Conservation (phyloP, 1,284 basidiomycete genomes). For the Ceratobasidium sp. region DNA sequence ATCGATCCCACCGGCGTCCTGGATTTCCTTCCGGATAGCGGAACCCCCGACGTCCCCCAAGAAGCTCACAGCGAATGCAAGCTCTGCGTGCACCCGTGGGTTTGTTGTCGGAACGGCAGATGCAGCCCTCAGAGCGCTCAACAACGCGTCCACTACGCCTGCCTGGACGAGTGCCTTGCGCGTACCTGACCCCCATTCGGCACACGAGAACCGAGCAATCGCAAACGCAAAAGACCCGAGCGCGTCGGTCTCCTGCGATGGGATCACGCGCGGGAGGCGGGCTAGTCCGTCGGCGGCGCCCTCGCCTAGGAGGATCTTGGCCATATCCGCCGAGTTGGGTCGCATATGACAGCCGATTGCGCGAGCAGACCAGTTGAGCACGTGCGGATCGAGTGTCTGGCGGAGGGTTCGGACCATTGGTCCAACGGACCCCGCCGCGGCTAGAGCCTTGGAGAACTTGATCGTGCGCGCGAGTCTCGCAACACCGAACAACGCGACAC, state of each 20-base stretch:
- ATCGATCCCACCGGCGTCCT: constrained; percentile 47
- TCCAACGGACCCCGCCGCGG: constrained; percentile 45
- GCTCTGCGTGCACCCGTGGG: constrained; percentile 46
- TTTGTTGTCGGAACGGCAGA: constrained; percentile 43
- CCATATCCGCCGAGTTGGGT: constrained; percentile 48
- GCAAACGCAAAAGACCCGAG: constrained; percentile 48
- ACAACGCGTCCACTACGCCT: constrained; percentile 47
- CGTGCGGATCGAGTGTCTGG: constrained; percentile 43
- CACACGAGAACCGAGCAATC: constrained; percentile 47
- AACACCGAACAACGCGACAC: constrained; percentile 42
- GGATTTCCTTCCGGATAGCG: constrained; percentile 47
- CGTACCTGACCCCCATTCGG: constrained; percentile 47
- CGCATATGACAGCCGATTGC: constrained; percentile 49
- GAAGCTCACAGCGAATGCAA: constrained; percentile 45
- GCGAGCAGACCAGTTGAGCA: constrained; percentile 47
- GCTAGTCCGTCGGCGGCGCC: constrained; percentile 47
- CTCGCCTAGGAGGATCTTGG: constrained; percentile 46
- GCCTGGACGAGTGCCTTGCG: constrained; percentile 47
- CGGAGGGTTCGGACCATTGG: constrained; percentile 44
- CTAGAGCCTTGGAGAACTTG: constrained; percentile 46
- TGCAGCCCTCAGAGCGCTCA: constrained; percentile 46
- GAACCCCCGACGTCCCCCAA: constrained; percentile 47
- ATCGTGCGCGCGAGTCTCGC: constrained; percentile 45
- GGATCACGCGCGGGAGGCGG: constrained; percentile 45
- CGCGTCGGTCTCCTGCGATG: constrained; percentile 41